Conservation (phyloP, 108 stramenopile genomes). For the Asterionellopsis glacialis region DNA sequence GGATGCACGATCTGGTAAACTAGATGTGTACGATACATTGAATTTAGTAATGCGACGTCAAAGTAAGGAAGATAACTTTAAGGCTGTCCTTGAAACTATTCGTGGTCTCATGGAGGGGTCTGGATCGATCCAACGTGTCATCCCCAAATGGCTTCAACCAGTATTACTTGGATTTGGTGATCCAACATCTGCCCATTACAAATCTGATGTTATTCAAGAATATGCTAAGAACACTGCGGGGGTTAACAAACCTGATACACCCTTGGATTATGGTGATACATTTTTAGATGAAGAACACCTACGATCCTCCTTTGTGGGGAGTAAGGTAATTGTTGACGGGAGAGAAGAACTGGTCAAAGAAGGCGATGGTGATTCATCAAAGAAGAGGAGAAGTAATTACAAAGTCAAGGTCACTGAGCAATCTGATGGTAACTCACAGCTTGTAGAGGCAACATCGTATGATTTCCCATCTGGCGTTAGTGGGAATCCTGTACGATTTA, state of each 20-base stretch:
- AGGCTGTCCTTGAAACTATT: conserved; percentile 89
- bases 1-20: conserved; percentile 60
- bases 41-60: conserved; percentile 90
- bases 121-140: conserved; percentile 71
- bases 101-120: conserved; percentile 71
- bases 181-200: conserved; percentile 71
- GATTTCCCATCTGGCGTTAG: conserved; percentile 24
- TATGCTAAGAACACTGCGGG: conserved; percentile 76
- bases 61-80: conserved; percentile 94
- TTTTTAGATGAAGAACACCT: conserved; percentile 78
- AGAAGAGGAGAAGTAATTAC: conserved; percentile 39
- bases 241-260: conserved; percentile 56
- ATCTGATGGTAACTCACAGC: conserved; percentile 4
- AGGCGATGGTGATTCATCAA: conserved; percentile 8
- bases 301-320: conserved; percentile 54
- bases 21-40: conserved; percentile 57
- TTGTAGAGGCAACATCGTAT: conserved; percentile 48
- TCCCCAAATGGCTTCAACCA: conserved; percentile 90
- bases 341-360: conserved; percentile 9
- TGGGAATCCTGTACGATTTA: conserved; percentile 92
- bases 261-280: conserved; percentile 89
- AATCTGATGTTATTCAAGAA: conserved; percentile 50
- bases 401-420: conserved; percentile 43
- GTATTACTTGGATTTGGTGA: conserved; percentile 87
- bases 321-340: conserved; percentile 38